Evolutionary conservation across 495 filamentous ascomycete species (phyloP).

Genomic region (Xylaria nigripes): DNA sequence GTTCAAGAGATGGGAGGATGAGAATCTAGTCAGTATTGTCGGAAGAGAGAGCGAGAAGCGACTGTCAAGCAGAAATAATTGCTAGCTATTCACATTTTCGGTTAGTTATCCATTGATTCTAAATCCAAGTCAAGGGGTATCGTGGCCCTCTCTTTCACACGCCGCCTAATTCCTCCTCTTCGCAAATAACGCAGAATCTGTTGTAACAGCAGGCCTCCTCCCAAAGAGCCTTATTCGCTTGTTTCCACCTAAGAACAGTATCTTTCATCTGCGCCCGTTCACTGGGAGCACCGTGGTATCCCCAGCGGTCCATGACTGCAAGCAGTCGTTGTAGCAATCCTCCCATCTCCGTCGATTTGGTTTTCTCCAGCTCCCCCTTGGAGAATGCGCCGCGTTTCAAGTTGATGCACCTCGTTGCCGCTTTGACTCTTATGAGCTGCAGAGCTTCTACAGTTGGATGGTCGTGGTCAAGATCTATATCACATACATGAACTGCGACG

Average conservation of each 20-base stretch:
- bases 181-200: too few species aligned
- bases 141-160: too few species aligned
- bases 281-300: not conserved
- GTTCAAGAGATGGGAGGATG: too few species aligned
- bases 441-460: not conserved
- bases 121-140: too few species aligned
- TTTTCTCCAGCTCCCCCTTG: not conserved
- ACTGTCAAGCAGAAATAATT: too few species aligned
- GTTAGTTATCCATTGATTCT: too few species aligned
- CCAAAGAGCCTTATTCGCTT: not conserved
- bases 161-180: too few species aligned
- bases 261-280: not conserved
- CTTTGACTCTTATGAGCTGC: conserved; percentile 1
- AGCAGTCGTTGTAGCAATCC: not conserved
- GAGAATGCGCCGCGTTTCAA: not conserved
- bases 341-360: not conserved
- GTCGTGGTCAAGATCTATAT: not conserved
- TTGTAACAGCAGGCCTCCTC: not conserved
- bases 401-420: not conserved
- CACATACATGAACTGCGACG: not conserved
- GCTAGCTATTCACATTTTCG: too few species aligned
- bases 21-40: too few species aligned
- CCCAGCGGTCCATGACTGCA: conserved; percentile 2
- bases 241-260: not conserved
- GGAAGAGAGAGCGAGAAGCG: too few species aligned